These are phyloP conservation scores for Solanum virginianum DNA, from an alignment of 257 asterid genomes.

Conservation along the genomic window DNA sequence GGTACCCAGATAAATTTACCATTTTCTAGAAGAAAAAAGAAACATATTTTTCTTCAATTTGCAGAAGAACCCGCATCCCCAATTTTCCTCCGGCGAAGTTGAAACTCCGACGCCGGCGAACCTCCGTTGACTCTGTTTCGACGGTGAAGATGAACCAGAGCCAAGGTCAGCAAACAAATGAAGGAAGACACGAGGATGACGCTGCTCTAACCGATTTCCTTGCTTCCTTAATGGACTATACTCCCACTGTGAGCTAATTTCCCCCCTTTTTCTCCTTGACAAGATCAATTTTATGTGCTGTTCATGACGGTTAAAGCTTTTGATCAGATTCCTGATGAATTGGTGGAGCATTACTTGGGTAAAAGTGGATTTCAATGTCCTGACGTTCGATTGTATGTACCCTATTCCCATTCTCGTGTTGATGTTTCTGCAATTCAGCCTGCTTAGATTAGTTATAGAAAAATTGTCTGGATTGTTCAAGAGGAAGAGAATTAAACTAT, in stretches of 20 bases:
- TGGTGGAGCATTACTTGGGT: slow-evolving; percentile 92
- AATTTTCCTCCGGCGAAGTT: neutral
- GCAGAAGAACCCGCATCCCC: neutral
- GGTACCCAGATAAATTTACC: too few species aligned
- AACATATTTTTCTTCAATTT: neutral
- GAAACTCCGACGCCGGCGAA: neutral
- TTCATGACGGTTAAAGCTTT: neutral
- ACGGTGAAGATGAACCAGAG: slow-evolving; percentile 7
- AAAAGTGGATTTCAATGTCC: slow-evolving; percentile 97
- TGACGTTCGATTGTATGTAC: slow-evolving; percentile 88
- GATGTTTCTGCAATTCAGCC: neutral
- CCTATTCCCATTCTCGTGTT: neutral
- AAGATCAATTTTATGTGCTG: neutral
- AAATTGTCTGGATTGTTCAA: neutral
- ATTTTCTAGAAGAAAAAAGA: neutral
- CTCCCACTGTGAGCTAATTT: slow-evolving; percentile 51
- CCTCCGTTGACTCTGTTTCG: neutral
- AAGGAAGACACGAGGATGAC: slow-evolving; percentile 80
- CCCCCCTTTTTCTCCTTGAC: neutral
- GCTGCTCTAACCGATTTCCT: slow-evolving; percentile 78
- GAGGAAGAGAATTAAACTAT: neutral
- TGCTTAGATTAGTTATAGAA: neutral
- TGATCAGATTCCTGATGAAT: slow-evolving; percentile 87
- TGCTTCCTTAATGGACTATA: slow-evolving; percentile 83
- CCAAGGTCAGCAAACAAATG: slow-evolving; percentile 46